Conservation (phyloP, 1,139 yeast species). For the Spencermartinsiella ligniputridi region DNA sequence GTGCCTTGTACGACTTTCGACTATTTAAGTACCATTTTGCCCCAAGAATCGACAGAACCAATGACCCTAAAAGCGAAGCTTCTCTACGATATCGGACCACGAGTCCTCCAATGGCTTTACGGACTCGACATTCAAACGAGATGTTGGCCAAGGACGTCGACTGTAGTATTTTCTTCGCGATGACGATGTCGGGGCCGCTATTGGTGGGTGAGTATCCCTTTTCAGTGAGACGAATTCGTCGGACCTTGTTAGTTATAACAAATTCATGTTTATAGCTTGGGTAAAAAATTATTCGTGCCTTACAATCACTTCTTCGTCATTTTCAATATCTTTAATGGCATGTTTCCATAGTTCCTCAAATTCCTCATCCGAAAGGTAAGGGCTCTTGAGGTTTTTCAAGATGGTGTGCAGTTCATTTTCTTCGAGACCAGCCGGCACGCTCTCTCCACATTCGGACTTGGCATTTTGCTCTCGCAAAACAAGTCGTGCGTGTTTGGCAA, state of each 20-base stretch:
- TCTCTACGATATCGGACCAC: slow-evolving; percentile 31
- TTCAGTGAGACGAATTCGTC: slow-evolving; percentile 22
- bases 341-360: slow-evolving; percentile 78
- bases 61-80: slow-evolving; percentile 18
- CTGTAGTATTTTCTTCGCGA: slow-evolving; percentile 28
- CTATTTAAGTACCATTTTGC: slow-evolving; percentile 7
- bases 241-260: slow-evolving; percentile 18
- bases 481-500: slow-evolving; percentile 65
- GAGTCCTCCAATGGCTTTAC: slow-evolving; percentile 25
- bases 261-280: slow-evolving; percentile 1
- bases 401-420: slow-evolving; percentile 28
- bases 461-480: slow-evolving; percentile 69
- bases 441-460: slow-evolving; percentile 58
- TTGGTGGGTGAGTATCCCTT: slow-evolving; percentile 21
- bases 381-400: slow-evolving; percentile 31
- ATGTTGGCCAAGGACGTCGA: slow-evolving; percentile 35
- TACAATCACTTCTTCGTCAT: slow-evolving; percentile 76
- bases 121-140: slow-evolving; percentile 31
- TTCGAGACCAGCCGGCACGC: slow-evolving; percentile 33
- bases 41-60: slow-evolving; percentile 7
- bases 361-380: slow-evolving; percentile 61
- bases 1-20: slow-evolving; percentile 13
- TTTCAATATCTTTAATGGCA: slow-evolving; percentile 58
- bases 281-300: slow-evolving; percentile 66
- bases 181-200: slow-evolving; percentile 18